phyloP scores from a whole-genome alignment of 805 yeast genomes.

The Metschnikowia continentalis region DNA sequence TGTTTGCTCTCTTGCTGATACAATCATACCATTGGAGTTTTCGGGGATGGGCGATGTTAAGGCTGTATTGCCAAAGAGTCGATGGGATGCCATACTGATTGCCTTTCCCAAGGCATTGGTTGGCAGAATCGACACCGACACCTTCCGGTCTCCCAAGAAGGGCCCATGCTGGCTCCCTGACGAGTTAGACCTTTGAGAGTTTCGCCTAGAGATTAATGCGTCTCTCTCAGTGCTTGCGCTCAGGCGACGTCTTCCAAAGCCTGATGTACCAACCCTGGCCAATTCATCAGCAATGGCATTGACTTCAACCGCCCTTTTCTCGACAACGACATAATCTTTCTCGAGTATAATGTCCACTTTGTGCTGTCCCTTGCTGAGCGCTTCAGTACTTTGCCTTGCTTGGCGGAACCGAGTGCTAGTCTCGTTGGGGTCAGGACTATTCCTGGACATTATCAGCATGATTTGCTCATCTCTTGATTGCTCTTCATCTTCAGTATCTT shows the following conservation, averaged over 20 bases:
- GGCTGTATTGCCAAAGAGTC: slow-evolving; percentile 60
- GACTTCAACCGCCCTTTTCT: slow-evolving; percentile 90
- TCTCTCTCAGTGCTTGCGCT: slow-evolving; percentile 21
- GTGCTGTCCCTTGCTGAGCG: slow-evolving; percentile 12
- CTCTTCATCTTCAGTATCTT: not conserved
- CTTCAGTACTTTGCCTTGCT: slow-evolving; percentile 11
- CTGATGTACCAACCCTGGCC: slow-evolving; percentile 55
- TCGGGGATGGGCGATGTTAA: slow-evolving; percentile 13
- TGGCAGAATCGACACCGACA: slow-evolving; percentile 71
- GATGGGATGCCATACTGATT: slow-evolving; percentile 78
- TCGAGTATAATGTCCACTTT: slow-evolving; percentile 55
- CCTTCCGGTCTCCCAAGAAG: slow-evolving; percentile 57
- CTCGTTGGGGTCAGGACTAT: slow-evolving; percentile 41
- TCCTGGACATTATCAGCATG: slow-evolving; percentile 40
- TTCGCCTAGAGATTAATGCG: slow-evolving; percentile 22
- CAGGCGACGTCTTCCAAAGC: slow-evolving; percentile 41
- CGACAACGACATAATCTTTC: slow-evolving; percentile 90
- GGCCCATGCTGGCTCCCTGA: slow-evolving; percentile 55
- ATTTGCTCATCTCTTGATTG: slow-evolving; percentile 40
- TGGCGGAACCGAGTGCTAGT: slow-evolving; percentile 23
- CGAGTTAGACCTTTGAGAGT: slow-evolving; percentile 44
- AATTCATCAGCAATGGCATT: slow-evolving; percentile 94
- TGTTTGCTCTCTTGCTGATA: slow-evolving; percentile 3
- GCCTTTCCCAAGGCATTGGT: slow-evolving; percentile 88
- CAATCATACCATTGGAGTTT: slow-evolving; percentile 1